A percentile compares a stretch with the other conserved stretches of the same genome.
Conservation (phyloP, 148 eudicot species). For the Rhododendron ovatum region DNA sequence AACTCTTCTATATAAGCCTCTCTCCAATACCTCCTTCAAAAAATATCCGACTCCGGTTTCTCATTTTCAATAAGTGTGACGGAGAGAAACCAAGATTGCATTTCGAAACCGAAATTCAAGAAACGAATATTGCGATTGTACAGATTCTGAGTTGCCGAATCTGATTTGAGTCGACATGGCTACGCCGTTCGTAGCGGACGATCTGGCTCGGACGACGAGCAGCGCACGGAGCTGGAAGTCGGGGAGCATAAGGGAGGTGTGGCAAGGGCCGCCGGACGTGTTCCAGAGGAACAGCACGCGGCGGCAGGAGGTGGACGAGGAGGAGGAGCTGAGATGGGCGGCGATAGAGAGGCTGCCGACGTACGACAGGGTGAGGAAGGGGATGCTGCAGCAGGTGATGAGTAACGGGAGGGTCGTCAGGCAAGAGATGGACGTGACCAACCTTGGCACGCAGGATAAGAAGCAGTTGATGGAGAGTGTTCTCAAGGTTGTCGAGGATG, state of each 20-base stretch:
- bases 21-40: background rate
- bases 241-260: conserved; percentile 20
- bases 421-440: conserved; percentile 16
- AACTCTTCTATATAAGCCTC: background rate
- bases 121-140: background rate
- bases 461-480: conserved; percentile 23
- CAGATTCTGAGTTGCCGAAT: background rate
- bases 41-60: background rate
- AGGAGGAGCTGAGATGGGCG: conserved; percentile 24
- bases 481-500: conserved; percentile 20
- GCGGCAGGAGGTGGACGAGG: conserved; percentile 13
- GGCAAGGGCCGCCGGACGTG: conserved; percentile 17
- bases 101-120: background rate
- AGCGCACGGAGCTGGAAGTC: conserved; percentile 3
- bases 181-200: background rate
- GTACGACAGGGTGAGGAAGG: conserved; percentile 20
- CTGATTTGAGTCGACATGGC: background rate
- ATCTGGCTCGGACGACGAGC: background rate
- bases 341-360: conserved; percentile 25
- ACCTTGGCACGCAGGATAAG: conserved; percentile 17
- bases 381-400: conserved; percentile 11
- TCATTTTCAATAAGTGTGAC: background rate
- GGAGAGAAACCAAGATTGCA: background rate
- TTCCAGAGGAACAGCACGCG: conserved; percentile 13
- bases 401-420: conserved; percentile 18